Base-by-base conservation (phyloP, 345 rosid species). In the Combretum micranthum region DNA sequence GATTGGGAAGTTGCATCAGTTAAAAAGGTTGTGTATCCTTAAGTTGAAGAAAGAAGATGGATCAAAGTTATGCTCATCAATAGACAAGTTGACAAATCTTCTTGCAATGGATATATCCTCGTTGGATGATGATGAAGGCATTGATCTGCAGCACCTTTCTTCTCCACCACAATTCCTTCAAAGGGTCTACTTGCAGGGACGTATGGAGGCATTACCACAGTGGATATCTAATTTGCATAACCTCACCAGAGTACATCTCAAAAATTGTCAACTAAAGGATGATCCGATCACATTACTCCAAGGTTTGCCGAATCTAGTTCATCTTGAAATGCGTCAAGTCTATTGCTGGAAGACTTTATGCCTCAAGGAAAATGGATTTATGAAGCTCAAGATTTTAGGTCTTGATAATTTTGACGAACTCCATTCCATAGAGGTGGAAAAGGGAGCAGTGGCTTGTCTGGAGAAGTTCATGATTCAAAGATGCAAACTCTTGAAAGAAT, bases 361-460 rank as follows among this genome's bases (percentile, higher is more conserved):
- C 39, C 64, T 56, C 58, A 42, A 42, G 43, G 43, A 1, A 0
- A 47, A 48, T 1, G 69, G 72, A 23, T 72, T 68, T 20, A 42
- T 11, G 23, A 68, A 47, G 26, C 64, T 72, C 3, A 60, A 56
- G 53, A 14, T 56, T 18, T 21, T 68, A 54, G 59, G 60, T 20
- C 69, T 72, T 26, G 49, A 59, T 48, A 42, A 43, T 6, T 19
- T 64, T 39, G 37, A 49, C 7, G 22, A 51, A 5, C 69, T 72
- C 19, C 32, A 47, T 4, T 5, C 43, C 16, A 43, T 72, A 8
- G 47, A 7, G 0, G 54, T 68, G 17, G 66, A 64, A 23, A 46
- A 68, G 56, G 67, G 64, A 47, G 65, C 70, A 23, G 32, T 60
- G 69, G 72, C 76, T 42, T 50, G 46, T 16, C 76, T 72, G 5